phyloP scores from a whole-genome alignment of 495 filamentous ascomycete species.

The Chaetomium cochliodes region DNA sequence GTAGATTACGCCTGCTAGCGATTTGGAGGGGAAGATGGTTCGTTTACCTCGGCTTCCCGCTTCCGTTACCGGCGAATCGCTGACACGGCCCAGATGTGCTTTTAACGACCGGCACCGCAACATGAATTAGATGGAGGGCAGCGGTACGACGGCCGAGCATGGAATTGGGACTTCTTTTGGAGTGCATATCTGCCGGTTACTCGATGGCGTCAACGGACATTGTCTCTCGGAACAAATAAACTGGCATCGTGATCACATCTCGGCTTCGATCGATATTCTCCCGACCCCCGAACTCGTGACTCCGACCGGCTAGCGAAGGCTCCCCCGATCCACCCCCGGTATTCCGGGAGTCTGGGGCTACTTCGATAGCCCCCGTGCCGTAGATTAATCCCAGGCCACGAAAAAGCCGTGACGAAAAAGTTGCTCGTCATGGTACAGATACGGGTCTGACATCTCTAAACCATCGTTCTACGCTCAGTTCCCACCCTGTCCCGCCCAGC shows the following conservation, averaged over 20 bases:
- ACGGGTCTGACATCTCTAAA: slow-evolving; percentile 73
- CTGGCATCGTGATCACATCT: slow-evolving; percentile 36
- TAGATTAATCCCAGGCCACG: slow-evolving; percentile 61
- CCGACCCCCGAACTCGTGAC: slow-evolving; percentile 15
- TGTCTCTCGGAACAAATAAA: slow-evolving; percentile 37
- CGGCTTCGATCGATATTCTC: not conserved
- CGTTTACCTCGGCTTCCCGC: slow-evolving; percentile 5
- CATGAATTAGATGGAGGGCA: slow-evolving; percentile 30
- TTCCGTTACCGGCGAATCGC: slow-evolving; percentile 7
- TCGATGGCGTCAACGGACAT: slow-evolving; percentile 39
- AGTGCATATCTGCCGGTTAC: slow-evolving; percentile 31
- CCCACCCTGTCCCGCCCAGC: not conserved
- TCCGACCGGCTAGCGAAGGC: slow-evolving; percentile 48
- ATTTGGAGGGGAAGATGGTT: slow-evolving; percentile 31
- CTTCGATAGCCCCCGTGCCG: slow-evolving; percentile 55
- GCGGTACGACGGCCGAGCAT: slow-evolving; percentile 32
- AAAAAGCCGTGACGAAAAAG: slow-evolving; percentile 83
- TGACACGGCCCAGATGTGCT: slow-evolving; percentile 29
- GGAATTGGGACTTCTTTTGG: slow-evolving; percentile 28
- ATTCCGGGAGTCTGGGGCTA: slow-evolving; percentile 55
- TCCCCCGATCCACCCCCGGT: slow-evolving; percentile 49
- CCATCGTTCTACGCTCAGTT: not conserved
- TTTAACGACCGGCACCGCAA: slow-evolving; percentile 28
- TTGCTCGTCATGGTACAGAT: slow-evolving; percentile 85
- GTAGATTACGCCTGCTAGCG: slow-evolving; percentile 45